Evolutionary conservation across 208 protist genomes (phyloP).

Genomic region (Wallacemonas sp.): DNA sequence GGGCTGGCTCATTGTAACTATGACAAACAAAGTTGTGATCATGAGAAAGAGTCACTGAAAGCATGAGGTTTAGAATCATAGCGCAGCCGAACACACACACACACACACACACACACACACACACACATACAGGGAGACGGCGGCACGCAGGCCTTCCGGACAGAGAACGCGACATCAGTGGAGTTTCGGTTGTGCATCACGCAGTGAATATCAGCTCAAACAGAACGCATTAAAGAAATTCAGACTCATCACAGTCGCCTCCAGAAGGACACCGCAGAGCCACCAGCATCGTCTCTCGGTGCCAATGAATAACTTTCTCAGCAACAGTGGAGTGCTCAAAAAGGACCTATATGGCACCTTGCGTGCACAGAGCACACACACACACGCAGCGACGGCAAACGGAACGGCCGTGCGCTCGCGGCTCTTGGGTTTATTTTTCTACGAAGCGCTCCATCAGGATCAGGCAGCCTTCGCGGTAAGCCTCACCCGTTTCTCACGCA

Average conservation of each 20-base stretch:
- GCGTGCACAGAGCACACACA: neutral
- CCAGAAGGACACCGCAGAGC: neutral
- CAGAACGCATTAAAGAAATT: slow-evolving; percentile 50
- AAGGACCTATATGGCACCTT: slow-evolving; percentile 18
- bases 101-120: neutral
- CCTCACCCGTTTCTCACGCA: slow-evolving; percentile 30
- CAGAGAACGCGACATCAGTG: slow-evolving; percentile 22
- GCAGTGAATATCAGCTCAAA: slow-evolving; percentile 44
- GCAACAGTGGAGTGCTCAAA: slow-evolving; percentile 11
- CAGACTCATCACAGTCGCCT: slow-evolving; percentile 19
- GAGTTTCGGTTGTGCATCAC: slow-evolving; percentile 10
- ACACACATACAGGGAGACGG: neutral
- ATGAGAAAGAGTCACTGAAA: slow-evolving; percentile 31
- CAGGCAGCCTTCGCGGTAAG: slow-evolving; percentile 60
- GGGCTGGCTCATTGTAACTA: slow-evolving; percentile 42
- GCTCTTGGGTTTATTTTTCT: slow-evolving; percentile 64
- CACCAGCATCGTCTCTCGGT: slow-evolving; percentile 9
- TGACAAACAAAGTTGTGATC: slow-evolving; percentile 39
- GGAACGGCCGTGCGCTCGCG: too few relatives aligned
- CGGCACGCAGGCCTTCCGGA: neutral
- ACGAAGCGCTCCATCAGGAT: slow-evolving; percentile 46
- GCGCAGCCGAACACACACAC: neutral
- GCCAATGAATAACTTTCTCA: slow-evolving; percentile 25
- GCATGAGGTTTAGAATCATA: slow-evolving; percentile 33
- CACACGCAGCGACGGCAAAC: neutral